phyloP scores from a whole-genome alignment of 352 stramenopile species.

The Phytophthora sojae region DNA sequence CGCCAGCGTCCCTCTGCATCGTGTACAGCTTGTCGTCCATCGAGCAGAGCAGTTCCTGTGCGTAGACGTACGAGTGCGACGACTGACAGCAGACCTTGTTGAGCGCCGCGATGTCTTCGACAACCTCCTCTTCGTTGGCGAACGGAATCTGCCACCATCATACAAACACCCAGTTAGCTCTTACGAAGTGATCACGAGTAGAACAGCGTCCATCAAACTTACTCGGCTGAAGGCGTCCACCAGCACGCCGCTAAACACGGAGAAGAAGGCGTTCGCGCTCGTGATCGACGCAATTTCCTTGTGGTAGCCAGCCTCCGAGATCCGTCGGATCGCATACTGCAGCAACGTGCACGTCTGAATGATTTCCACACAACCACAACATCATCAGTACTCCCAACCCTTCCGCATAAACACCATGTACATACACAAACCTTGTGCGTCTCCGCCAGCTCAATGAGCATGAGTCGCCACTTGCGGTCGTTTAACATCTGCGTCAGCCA shows the following conservation, averaged over 20 bases:
- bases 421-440: constrained; percentile 77
- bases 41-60: constrained; percentile 74
- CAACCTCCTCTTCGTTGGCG: constrained; percentile 79
- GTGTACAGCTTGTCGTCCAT: constrained; percentile 76
- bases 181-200: neutral
- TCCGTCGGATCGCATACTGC: constrained; percentile 87
- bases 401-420: neutral
- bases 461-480: constrained; percentile 82
- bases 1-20: constrained; percentile 50
- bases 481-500: constrained; percentile 89
- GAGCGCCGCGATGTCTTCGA: constrained; percentile 73
- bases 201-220: constrained; percentile 8
- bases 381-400: constrained; percentile 9
- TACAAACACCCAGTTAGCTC: neutral
- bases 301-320: constrained; percentile 87
- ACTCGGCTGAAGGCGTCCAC: constrained; percentile 81
- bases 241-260: constrained; percentile 85
- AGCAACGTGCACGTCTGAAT: constrained; percentile 79
- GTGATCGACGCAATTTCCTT: constrained; percentile 90
- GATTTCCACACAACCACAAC: constrained; percentile 8
- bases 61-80: constrained; percentile 86
- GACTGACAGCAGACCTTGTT: constrained; percentile 90
- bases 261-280: constrained; percentile 87
- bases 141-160: constrained; percentile 71
- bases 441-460: constrained; percentile 88